Evolutionary conservation across 2,329 filamentous ascomycete species (phyloP), one percentile per base, ranked within the genome.

Genomic region (Magnaporthales sp.): DNA sequence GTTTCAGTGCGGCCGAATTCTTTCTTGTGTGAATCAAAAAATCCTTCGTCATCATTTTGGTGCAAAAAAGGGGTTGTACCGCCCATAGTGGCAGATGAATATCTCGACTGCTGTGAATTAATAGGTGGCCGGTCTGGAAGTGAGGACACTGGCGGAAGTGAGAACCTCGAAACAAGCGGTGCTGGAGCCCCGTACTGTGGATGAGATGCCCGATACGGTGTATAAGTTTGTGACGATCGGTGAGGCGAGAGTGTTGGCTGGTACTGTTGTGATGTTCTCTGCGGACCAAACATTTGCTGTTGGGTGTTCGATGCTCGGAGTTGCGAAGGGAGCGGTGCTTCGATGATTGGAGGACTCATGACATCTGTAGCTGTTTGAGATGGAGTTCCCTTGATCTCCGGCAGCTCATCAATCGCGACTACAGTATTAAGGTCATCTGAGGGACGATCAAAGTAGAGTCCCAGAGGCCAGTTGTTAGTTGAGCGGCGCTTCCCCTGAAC

Each of bases 41-140:
- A 27, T 31, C 60, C 46, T 19, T 31, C 31, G 26, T 63, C 65
- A 9, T 66, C 60, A 46, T 66, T 63, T 22, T 66, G 60, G 60
- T 63, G 65, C 61, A 66, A 58, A n/a, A 66, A 66, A 8, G 65
- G 65, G 22, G 65, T 63, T 22, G 38, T 22, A 11, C 54, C 64
- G n/a, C 51, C 54, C 64, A 15, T 26, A n/a, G 54, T 58, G 54
- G 54, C 54, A 8, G 54, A 24, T 24, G 62, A 63, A 24, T 32
- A 38, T 26, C 30, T 38, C 22, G 54, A 58, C n/a, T 38, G 62
- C 38, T 32, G 62, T 6, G 31, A 63, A 51, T 26, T 27, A 5
- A 19, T 38, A 24, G 27, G 22, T 11, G 22, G 15, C 30, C 29
- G 62, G 6, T 46, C 62, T 24, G 8, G 22, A 22, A 13, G 31